Percentiles rank a stretch among this genome's conserved stretches.
These are phyloP conservation scores for Colletotrichum falcatum DNA, from an alignment of 2,329 filamentous ascomycete genomes.

Conservation along the genomic window DNA sequence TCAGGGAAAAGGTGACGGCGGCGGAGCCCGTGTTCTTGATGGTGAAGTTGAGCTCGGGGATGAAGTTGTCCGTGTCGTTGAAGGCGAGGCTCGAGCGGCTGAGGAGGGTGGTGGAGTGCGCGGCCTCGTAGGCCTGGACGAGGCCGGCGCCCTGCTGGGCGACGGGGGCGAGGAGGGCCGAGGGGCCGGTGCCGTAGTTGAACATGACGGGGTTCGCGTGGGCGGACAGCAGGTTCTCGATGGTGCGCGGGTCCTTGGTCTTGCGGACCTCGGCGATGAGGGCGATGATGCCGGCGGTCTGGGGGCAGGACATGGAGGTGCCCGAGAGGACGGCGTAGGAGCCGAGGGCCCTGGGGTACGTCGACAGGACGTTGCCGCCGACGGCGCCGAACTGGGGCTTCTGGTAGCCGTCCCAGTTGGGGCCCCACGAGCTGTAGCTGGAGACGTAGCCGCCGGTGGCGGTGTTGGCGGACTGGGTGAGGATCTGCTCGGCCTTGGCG, in stretches of 20 bases:
- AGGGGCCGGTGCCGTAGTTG: conserved; percentile 56
- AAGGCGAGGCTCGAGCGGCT: conserved; percentile 70
- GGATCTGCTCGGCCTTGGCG: conserved; percentile 49
- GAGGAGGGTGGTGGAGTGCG: conserved; percentile 64
- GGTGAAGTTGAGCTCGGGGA: conserved; percentile 61
- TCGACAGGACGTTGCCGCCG: conserved; percentile 69
- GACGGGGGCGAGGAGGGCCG: conserved; percentile 62
- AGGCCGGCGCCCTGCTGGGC: conserved; percentile 71
- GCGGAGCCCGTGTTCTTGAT: conserved; percentile 65
- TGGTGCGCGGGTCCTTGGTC: conserved; percentile 61
- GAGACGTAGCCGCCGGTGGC: conserved; percentile 64
- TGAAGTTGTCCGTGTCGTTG: conserved; percentile 72
- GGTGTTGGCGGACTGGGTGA: conserved; percentile 54
- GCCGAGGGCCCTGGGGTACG: conserved; percentile 60
- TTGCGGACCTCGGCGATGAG: conserved; percentile 64
- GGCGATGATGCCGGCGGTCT: conserved; percentile 66
- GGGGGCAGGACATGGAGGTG: conserved; percentile 71
- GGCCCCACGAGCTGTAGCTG: conserved; percentile 69
- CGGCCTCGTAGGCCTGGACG: conserved; percentile 70
- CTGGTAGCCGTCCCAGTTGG: conserved; percentile 68
- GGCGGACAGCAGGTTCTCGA: conserved; percentile 63
- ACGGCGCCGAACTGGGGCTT: conserved; percentile 69
- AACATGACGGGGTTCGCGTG: conserved; percentile 63
- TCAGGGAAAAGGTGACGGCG: conserved; percentile 64
- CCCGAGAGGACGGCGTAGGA: conserved; percentile 66